Evolutionary conservation across 2,329 filamentous ascomycete genomes (phyloP), one percentile per base, ranked within the genome.

Genomic region (Colletotrichum navitas): DNA sequence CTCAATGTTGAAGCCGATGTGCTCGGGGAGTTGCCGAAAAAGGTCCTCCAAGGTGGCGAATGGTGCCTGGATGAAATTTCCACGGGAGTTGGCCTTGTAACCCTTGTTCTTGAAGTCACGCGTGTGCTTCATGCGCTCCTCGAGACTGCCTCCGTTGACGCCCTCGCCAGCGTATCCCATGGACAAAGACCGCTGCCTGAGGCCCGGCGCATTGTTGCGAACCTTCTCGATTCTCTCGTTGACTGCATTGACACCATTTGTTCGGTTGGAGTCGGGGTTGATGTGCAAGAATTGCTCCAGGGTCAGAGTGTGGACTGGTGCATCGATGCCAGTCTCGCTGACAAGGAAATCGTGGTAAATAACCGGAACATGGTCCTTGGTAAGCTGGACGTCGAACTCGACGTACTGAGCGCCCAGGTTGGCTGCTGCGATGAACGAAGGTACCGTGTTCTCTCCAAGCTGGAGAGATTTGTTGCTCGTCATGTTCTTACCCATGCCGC

Each of bases 281-380:
- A 97, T 91, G 79, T 97, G 94, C 26, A 98, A 87, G 79, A 98
- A 98, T 85, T 98, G 96, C 78, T 99, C 95, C 5, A 98, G 84
- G 0, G 96, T 99, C 74, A 99, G 85, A 0, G 94, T 97, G 79
- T 99, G 96, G 1, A 99, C 95, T 0, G 96, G 96, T 0, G 96
- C 96, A 78, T 99, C 96, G 65, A 98, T 96, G 12, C 97, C 96
- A 0, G 96, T 98, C 82, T 99, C 96, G 79, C 94, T 97, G 80
- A 99, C 96, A 18, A 98, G 86, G 78, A 99, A 99, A 81, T 99
- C 96, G 79, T 99, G 96, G 79, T 99, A 99, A 77, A 99, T 97
- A 74, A 99, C 95, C 0, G 96, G 96, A 1, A 99, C 94, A 77
- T 97, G 94, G 79, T 99, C 96, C 79, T 99, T 99, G n/a, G 96